These are phyloP conservation scores for Pyracantha coccinea DNA, from an alignment of 331 rosid genomes.

Conservation along the genomic window DNA sequence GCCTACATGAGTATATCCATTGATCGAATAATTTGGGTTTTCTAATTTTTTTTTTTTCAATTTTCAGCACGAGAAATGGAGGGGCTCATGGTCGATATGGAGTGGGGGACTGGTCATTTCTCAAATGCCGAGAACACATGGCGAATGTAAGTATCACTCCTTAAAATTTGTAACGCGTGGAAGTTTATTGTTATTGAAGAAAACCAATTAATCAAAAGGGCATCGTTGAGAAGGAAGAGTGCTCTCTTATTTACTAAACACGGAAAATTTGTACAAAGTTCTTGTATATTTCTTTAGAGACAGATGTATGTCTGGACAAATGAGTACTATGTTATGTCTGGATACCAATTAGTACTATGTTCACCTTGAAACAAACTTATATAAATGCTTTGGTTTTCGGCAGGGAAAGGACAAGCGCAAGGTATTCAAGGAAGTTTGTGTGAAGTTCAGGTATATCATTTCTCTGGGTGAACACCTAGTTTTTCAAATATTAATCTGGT, in stretches of 20 bases:
- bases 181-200: not conserved
- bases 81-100: constrained; percentile 95
- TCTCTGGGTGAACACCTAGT: constrained; percentile 11
- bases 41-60: constrained; percentile 13
- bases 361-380: not conserved
- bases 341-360: too few species aligned
- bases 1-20: not conserved
- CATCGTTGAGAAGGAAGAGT: not conserved
- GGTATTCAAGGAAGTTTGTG: constrained; percentile 54
- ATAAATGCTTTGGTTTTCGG: constrained; percentile 4
- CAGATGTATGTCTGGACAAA: too few species aligned
- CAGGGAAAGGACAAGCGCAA: constrained; percentile 59
- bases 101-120: constrained; percentile 74
- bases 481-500: constrained; percentile 1
- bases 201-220: not conserved
- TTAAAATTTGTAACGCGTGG: not conserved
- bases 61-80: constrained; percentile 63
- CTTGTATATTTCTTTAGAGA: too few species aligned
- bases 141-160: constrained; percentile 46
- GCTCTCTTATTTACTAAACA: not conserved
- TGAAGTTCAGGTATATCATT: constrained; percentile 35
- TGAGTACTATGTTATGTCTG: too few species aligned
- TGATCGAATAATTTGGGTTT: constrained; percentile 12
- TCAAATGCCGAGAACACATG: constrained; percentile 73
- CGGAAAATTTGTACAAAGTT: not conserved